Evolutionary conservation across 768 basidiomycete genomes (phyloP).

Genomic region (Asterophora parasitica): DNA sequence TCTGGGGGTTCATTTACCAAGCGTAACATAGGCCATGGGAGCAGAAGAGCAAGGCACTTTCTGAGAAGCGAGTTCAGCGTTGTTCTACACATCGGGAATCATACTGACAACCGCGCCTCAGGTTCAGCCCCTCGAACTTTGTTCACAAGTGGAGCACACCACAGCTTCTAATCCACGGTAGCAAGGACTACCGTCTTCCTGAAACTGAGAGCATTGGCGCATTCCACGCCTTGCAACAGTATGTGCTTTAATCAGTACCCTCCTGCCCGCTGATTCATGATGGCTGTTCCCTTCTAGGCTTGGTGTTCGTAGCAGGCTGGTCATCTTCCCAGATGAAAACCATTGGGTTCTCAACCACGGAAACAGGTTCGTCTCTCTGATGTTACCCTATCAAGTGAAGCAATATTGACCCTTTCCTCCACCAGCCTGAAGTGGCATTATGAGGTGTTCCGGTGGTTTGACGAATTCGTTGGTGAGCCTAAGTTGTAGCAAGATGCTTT

Average conservation of each 20-base stretch:
- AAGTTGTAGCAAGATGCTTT: neutral
- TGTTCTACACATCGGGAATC: neutral
- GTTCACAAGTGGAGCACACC: slow-evolving; percentile 86
- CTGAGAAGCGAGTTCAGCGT: slow-evolving; percentile 47
- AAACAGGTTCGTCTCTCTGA: slow-evolving; percentile 49
- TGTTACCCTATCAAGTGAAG: neutral
- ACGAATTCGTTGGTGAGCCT: slow-evolving; percentile 51
- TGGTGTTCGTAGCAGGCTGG: slow-evolving; percentile 67
- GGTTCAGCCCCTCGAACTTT: slow-evolving; percentile 76
- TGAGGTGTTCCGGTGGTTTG: slow-evolving; percentile 91
- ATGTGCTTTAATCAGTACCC: slow-evolving; percentile 23
- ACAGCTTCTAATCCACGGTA: slow-evolving; percentile 78
- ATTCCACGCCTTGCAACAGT: slow-evolving; percentile 86
- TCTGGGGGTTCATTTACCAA: neutral
- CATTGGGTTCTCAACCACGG: slow-evolving; percentile 86
- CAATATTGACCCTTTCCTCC: neutral
- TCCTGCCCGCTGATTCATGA: neutral
- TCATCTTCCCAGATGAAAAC: slow-evolving; percentile 88
- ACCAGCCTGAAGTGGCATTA: slow-evolving; percentile 87
- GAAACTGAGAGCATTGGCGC: slow-evolving; percentile 81
- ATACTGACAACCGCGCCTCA: slow-evolving; percentile 18
- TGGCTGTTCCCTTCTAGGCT: slow-evolving; percentile 36
- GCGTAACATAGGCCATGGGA: slow-evolving; percentile 57
- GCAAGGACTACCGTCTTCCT: slow-evolving; percentile 84
- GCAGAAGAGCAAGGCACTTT: slow-evolving; percentile 43